Base-by-base conservation (phyloP, 345 rosid genomes). In the Carallia pectinifolia region DNA sequence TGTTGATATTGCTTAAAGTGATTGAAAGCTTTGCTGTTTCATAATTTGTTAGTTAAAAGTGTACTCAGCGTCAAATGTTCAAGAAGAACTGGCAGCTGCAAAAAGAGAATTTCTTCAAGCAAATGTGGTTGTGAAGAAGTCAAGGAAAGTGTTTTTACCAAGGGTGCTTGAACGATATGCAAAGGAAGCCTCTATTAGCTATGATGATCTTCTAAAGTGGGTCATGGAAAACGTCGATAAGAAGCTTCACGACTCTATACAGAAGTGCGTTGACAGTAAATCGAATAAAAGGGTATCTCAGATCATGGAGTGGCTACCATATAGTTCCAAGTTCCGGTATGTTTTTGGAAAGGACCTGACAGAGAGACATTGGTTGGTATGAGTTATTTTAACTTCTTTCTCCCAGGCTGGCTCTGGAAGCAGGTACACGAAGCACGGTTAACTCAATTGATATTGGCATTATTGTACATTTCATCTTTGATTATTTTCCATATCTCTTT, bases 241-340 rank as follows among this genome's bases (percentile, higher is more conserved):
- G 76, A 91, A 86, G 83, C 85, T 89, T 59, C 78, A 72, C 1
- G 88, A 87, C 29, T 82, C 85, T 0, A 82, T 89, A 65, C 85
- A 81, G 62, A 85, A 80, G 79, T 88, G 91, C 77, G 59, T 81
- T 13, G 79, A 87, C 30, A 63, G 67, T 13, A 90, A 81, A 72
- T 63, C 73, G 40, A 88, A 70, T 76, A 86, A 80, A 81, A 93
- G 81, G 72, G 58, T 78, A 7, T 83, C 90, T 6, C 91, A 88
- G 67, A 65, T 86, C 13, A 73, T 88, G 7, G 90, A 89, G 59
- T 93, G 97, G 97, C 70, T 87, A 71, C 86, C 97, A 48, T 91
- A 89, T 69, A 86, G 81, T 58, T 80, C 94, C 74, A 91, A 82
- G 68, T 93, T 93, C 64, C 83, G 87, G 63, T 93, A 89, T 70